Conservation (phyloP, 2,329 filamentous ascomycete species). For the Venturia effusa region DNA sequence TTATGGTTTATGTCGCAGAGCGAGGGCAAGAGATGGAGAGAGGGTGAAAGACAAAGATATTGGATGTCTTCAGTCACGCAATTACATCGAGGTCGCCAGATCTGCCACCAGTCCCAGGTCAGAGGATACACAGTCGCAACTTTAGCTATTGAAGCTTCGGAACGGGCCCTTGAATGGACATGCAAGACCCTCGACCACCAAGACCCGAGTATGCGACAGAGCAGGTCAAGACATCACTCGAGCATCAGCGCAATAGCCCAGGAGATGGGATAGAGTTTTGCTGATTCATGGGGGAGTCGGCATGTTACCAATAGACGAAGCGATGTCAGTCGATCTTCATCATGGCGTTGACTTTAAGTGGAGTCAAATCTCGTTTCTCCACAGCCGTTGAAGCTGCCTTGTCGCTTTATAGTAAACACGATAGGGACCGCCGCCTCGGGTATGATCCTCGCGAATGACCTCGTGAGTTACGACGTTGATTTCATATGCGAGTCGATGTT, state of each 20-base stretch:
- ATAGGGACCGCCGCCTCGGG: too few relatives aligned
- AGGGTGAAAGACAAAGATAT: background rate
- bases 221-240: background rate
- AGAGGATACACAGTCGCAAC: background rate
- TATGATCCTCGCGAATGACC: too few relatives aligned
- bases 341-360: background rate
- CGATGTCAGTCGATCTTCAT: background rate
- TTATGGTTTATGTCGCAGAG: conserved; percentile 1
- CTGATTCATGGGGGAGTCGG: background rate
- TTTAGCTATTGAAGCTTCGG: background rate
- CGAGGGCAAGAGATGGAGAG: background rate
- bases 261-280: background rate
- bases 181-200: background rate
- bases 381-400: background rate
- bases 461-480: too few relatives aligned
- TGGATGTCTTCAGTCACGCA: background rate
- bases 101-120: background rate
- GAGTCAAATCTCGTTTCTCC: background rate
- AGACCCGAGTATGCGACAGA: background rate
- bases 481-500: too few relatives aligned
- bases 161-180: background rate
- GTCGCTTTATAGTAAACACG: too few relatives aligned
- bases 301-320: background rate
- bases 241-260: background rate
- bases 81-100: background rate